phyloP scores from a whole-genome alignment of 2,329 filamentous ascomycete species.

The Fusarium avenaceum region DNA sequence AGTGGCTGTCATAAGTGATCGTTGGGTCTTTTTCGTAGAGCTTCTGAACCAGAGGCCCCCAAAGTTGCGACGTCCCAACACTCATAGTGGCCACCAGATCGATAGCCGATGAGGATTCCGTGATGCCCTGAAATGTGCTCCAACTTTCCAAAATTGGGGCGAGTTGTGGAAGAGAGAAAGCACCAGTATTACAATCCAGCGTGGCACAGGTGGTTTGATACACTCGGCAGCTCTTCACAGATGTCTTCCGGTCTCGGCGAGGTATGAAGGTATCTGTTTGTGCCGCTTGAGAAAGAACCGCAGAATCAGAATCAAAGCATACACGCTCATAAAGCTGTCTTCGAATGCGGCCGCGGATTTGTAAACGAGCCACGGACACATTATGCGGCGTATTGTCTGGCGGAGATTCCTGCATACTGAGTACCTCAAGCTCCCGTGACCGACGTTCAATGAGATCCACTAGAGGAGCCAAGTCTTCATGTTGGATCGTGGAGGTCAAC shows the following conservation, averaged over 20 bases:
- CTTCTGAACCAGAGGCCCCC: constrained; percentile 59
- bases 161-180: neutral
- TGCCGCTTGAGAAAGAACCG: neutral
- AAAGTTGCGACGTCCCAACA: constrained; percentile 65
- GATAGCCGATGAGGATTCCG: neutral
- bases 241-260: neutral
- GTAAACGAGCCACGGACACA: neutral
- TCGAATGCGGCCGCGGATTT: constrained; percentile 20
- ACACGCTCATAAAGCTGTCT: constrained; percentile 39
- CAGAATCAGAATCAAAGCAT: constrained; percentile 10
- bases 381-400: neutral
- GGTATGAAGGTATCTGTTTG: neutral
- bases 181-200: neutral
- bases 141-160: constrained; percentile 13
- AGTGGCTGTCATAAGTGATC: constrained; percentile 16
- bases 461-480: constrained; percentile 53
- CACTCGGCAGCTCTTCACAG: neutral
- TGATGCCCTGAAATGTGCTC: neutral
- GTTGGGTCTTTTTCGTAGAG: neutral
- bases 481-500: constrained; percentile 55
- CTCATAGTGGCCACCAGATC: constrained; percentile 62
- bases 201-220: constrained; percentile 17
- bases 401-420: constrained; percentile 22
- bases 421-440: constrained; percentile 48
- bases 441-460: constrained; percentile 49